phyloP scores from a whole-genome alignment of 306 rosid genomes.

The Quillaja saponaria region DNA sequence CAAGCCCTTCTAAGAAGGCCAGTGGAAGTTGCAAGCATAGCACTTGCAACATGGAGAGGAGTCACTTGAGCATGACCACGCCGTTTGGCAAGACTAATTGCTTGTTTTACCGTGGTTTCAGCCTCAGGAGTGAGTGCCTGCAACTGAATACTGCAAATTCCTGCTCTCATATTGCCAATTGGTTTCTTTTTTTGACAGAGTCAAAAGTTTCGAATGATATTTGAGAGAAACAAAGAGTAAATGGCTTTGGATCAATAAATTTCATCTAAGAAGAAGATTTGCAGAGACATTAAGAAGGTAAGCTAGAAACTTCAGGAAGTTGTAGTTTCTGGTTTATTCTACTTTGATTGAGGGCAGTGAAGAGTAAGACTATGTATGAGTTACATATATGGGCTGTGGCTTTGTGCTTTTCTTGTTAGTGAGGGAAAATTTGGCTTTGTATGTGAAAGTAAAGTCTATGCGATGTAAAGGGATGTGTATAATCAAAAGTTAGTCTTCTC shows the following conservation, averaged over 20 bases:
- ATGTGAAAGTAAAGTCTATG: constrained; percentile 57
- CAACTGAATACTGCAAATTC: constrained; percentile 68
- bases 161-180: constrained; percentile 63
- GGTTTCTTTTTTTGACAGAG: neutral
- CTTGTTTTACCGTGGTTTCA: constrained; percentile 68
- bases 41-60: constrained; percentile 91
- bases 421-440: constrained; percentile 89
- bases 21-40: constrained; percentile 76
- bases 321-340: constrained; percentile 18
- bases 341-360: constrained; percentile 34
- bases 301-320: constrained; percentile 8
- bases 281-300: neutral
- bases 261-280: constrained; percentile 21
- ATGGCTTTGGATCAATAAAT: constrained; percentile 19
- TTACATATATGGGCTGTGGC: constrained; percentile 40
- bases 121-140: constrained; percentile 77
- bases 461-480: constrained; percentile 47
- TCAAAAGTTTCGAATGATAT: neutral
- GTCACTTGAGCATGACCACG: constrained; percentile 92
- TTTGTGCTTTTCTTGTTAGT: constrained; percentile 91
- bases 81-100: constrained; percentile 65
- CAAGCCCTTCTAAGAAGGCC: constrained; percentile 79
- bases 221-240: neutral
- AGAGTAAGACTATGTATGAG: constrained; percentile 11
- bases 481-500: constrained; percentile 58